Conservation (phyloP, 2,329 filamentous ascomycete genomes). For the Fusarium pseudocircinatum region DNA sequence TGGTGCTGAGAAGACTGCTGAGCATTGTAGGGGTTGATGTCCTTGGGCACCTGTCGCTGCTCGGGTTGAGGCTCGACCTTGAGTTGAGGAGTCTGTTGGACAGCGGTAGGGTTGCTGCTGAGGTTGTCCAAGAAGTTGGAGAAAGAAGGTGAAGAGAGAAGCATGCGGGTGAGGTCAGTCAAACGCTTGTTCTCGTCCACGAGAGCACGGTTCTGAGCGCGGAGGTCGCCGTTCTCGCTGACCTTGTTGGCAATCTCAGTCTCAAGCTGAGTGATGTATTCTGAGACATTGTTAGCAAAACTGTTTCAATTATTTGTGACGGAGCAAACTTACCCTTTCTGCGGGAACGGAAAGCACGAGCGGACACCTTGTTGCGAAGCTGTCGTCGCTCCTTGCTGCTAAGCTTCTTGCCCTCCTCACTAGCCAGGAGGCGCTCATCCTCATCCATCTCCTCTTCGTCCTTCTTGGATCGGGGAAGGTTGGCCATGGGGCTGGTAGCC, state of each 20-base stretch:
- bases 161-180: slow-evolving; percentile 81
- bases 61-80: slow-evolving; percentile 55
- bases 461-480: slow-evolving; percentile 82
- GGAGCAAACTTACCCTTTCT: slow-evolving; percentile 81
- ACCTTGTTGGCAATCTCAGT: slow-evolving; percentile 85
- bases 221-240: slow-evolving; percentile 83
- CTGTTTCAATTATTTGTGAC: neutral
- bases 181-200: slow-evolving; percentile 86
- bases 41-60: slow-evolving; percentile 68
- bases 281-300: slow-evolving; percentile 57
- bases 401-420: slow-evolving; percentile 98
- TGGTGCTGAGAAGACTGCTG: slow-evolving; percentile 70
- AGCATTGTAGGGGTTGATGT: slow-evolving; percentile 69
- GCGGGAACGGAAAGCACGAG: slow-evolving; percentile 95
- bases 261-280: slow-evolving; percentile 97
- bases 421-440: slow-evolving; percentile 92
- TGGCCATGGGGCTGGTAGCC: slow-evolving; percentile 63
- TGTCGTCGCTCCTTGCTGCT: slow-evolving; percentile 96
- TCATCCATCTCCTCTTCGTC: slow-evolving; percentile 99
- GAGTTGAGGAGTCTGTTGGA: slow-evolving; percentile 51
- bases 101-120: slow-evolving; percentile 64
- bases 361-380: slow-evolving; percentile 98
- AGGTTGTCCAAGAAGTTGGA: slow-evolving; percentile 80
- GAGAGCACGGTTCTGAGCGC: slow-evolving; percentile 82
- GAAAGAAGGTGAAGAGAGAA: slow-evolving; percentile 83